Base-by-base conservation (phyloP, 1,139 yeast genomes). In the Diutina pseudorugosa region DNA sequence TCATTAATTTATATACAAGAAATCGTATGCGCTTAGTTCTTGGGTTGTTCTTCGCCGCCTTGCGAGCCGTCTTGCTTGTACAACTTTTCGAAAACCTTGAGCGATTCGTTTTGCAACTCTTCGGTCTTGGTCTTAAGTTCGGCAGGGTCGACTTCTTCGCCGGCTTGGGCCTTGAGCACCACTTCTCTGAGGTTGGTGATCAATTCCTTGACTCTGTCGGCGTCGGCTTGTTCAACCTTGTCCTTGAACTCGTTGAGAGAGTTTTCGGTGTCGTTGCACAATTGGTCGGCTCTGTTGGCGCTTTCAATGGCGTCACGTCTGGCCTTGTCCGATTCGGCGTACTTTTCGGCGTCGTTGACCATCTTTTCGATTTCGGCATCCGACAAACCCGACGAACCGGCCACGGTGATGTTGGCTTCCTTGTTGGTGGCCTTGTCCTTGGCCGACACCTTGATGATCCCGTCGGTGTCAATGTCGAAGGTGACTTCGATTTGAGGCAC, bases 401-500 rank as follows among this genome's bases (percentile, higher is more conserved):
- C 98, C 70, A 93, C 98, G 58, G 98, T 91, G 77, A 93, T 91
- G 60, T 97, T 89, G 65, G 96, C 95, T 70, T 93, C 98, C 83
- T 91, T 90, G 82, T 89, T 89, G 62, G 96, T 85, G 62, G 97
- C 96, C 83, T 91, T 91, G 76, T 93, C 98, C 75, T 91, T 87
- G 60, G 98, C 98, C 70, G 95, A 86, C 61, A 93, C 98, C 80
- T 93, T 93, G 79, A 93, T 90, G 73, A 93, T 93, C 73, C 98
- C 98, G 75, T 91, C 97, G 58, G 98, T 96, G 72, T 91, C 98
- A 68, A 91, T 87, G 73, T 91, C 98, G 70, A 91, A 91, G 59
- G 96, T 82, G 66, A 91, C 98, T 78, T 93, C 98, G 65, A 91
- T 93, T 78, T 91, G 98, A 64, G 98, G 98, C 62, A 91, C 97